A percentile compares a stretch with the other conserved stretches of the same genome.
Evolutionary conservation across 2,329 filamentous ascomycete genomes (phyloP).

Genomic region (Curvularia eragrostidis): DNA sequence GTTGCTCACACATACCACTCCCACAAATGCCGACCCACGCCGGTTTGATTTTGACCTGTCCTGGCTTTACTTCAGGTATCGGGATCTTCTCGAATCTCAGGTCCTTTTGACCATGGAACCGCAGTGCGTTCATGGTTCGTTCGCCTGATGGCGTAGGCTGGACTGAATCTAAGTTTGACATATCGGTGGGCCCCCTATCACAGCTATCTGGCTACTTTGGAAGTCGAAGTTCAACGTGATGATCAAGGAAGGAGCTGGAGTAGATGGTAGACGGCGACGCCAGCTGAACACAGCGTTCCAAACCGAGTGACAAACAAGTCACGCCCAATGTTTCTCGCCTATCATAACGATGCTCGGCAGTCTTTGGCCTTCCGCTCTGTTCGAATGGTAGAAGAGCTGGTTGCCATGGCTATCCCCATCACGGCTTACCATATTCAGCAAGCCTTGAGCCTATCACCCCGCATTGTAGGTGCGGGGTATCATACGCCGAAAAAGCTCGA

Average conservation of each 20-base stretch:
- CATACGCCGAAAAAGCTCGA: not conserved
- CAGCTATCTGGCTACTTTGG: not conserved
- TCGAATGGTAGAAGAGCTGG: constrained; percentile 17
- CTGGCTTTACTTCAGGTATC: constrained; percentile 49
- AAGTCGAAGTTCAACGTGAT: not conserved
- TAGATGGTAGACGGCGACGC: not conserved
- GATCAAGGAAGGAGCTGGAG: constrained; percentile 6
- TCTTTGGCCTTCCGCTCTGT: constrained; percentile 3
- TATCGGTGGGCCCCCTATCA: not conserved
- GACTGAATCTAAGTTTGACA: constrained; percentile 18
- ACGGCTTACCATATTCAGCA: constrained; percentile 33
- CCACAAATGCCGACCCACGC: constrained; percentile 55
- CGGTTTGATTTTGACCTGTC: constrained; percentile 54
- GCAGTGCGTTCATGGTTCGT: constrained; percentile 55
- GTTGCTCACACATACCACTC: constrained; percentile 34
- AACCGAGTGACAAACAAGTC: not conserved
- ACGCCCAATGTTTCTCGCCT: constrained; percentile 4
- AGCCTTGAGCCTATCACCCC: constrained; percentile 32
- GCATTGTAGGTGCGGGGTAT: constrained; percentile 30
- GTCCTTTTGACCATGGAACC: constrained; percentile 55
- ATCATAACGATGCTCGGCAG: not conserved
- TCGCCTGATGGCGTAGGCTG: constrained; percentile 24
- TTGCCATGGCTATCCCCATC: constrained; percentile 8
- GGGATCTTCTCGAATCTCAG: constrained; percentile 54
- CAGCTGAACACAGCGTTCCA: not conserved